These are phyloP conservation scores for Aspergillaceae sp. DNA, from an alignment of 2,329 filamentous ascomycete genomes.

Conservation along the genomic window DNA sequence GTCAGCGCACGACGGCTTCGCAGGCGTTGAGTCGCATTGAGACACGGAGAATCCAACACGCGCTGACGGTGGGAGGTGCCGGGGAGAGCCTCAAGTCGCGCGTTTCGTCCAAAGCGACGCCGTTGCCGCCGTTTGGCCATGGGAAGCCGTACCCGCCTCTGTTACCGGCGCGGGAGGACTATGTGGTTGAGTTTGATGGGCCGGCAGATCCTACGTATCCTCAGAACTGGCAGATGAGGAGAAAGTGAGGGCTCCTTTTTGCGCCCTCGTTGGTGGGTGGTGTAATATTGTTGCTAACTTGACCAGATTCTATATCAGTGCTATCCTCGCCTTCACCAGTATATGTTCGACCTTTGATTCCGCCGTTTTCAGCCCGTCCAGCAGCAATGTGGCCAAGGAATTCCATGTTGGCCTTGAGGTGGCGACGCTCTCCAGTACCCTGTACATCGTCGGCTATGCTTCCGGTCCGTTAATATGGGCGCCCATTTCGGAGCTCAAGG, in stretches of 20 bases:
- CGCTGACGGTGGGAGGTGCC: constrained; percentile 25
- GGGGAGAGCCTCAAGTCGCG: constrained; percentile 17
- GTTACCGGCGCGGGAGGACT: constrained; percentile 44
- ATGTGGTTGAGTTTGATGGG: constrained; percentile 48
- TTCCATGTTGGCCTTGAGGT: constrained; percentile 38
- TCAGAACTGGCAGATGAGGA: constrained; percentile 44
- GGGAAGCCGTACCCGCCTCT: constrained; percentile 46
- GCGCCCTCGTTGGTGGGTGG: too few species aligned
- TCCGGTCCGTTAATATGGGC: constrained; percentile 55
- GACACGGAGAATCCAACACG: constrained; percentile 31
- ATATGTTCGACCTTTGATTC: constrained; percentile 39
- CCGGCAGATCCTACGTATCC: constrained; percentile 43
- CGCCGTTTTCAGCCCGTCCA: constrained; percentile 61
- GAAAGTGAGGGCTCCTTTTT: constrained; percentile 32
- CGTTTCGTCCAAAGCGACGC: constrained; percentile 7
- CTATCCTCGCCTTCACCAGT: constrained; percentile 11
- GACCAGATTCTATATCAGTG: constrained; percentile 23
- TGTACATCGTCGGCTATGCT: constrained; percentile 44
- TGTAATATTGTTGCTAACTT: neutral
- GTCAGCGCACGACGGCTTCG: constrained; percentile 15
- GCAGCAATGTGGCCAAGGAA: constrained; percentile 41
- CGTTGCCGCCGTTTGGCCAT: constrained; percentile 16
- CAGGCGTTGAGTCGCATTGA: constrained; percentile 22
- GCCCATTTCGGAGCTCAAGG: constrained; percentile 52
- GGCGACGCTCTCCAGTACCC: constrained; percentile 34